A percentile compares a stretch with the other conserved stretches of the same genome.
Conservation (phyloP, 495 filamentous ascomycete species). For the Tuber microsphaerosporum region DNA sequence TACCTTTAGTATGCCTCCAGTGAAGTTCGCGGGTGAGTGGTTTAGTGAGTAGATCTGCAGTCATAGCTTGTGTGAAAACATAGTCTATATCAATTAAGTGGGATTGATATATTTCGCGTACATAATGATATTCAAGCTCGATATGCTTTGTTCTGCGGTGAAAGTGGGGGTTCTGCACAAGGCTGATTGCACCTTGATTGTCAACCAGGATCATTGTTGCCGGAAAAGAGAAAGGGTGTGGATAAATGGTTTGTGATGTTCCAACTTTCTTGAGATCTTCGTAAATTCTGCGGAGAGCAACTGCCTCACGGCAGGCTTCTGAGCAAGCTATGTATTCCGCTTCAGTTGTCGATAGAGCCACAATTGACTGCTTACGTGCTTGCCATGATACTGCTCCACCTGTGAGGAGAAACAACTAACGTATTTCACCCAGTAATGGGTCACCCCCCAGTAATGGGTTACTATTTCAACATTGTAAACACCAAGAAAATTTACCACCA, state of each 20-base stretch:
- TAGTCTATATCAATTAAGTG: background rate
- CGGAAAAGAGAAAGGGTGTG: background rate
- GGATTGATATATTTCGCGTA: background rate
- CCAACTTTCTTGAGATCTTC: background rate
- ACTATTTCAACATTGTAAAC: too few relatives aligned
- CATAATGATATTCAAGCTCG: background rate
- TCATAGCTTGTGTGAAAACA: background rate
- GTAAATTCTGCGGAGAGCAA: background rate
- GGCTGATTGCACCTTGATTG: background rate
- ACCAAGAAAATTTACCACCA: too few relatives aligned
- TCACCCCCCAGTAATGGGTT: too few relatives aligned
- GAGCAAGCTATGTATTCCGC: background rate
- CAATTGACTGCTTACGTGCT: background rate
- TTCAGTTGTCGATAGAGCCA: background rate
- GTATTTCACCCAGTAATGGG: too few relatives aligned
- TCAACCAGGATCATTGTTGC: background rate
- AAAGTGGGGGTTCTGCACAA: background rate
- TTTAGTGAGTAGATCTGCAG: background rate
- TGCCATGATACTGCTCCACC: background rate
- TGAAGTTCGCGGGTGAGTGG: background rate
- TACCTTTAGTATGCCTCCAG: background rate
- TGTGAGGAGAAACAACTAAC: background rate
- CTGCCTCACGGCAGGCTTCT: background rate
- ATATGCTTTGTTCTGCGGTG: background rate
- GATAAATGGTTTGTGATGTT: too few relatives aligned